Percentiles rank a stretch among this genome's conserved stretches.
These are phyloP conservation scores for Starmera stellimalicola DNA, from an alignment of 1,139 yeast species.

Conservation along the genomic window DNA sequence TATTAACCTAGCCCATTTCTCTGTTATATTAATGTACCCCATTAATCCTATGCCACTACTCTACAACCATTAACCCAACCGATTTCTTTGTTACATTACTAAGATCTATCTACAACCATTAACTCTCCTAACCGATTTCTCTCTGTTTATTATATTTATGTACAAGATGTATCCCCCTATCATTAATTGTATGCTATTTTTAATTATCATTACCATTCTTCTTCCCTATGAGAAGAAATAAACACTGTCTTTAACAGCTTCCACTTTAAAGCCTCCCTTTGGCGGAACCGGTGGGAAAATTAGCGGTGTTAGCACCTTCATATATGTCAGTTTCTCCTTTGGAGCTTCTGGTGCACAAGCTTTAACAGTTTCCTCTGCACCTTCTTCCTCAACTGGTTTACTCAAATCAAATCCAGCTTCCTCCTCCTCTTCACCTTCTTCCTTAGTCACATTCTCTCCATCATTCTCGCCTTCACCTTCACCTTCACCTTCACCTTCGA, in stretches of 20 bases:
- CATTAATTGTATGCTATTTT: not conserved
- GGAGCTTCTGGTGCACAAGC: slow-evolving; percentile 9
- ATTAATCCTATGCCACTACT: too few relatives aligned
- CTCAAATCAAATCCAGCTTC: slow-evolving; percentile 1
- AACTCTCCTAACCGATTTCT: too few relatives aligned
- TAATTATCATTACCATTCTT: not conserved
- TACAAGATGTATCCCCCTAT: not conserved
- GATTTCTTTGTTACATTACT: too few relatives aligned
- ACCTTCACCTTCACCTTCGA: slow-evolving; percentile 1
- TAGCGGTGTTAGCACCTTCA: slow-evolving; percentile 47
- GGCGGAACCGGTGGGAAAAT: slow-evolving; percentile 66
- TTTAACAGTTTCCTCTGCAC: slow-evolving; percentile 3
- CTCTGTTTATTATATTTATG: too few relatives aligned
- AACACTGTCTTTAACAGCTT: slow-evolving; percentile 56
- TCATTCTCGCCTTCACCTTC: not conserved
- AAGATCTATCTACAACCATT: too few relatives aligned
- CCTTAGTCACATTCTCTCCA: not conserved
- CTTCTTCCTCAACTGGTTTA: not conserved
- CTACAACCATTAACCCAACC: too few relatives aligned
- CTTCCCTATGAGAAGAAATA: slow-evolving; percentile 57
- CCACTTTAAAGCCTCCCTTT: slow-evolving; percentile 79
- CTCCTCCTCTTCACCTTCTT: slow-evolving; percentile 2
- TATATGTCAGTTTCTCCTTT: slow-evolving; percentile 2
- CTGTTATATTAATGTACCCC: too few relatives aligned
- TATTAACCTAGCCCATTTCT: too few relatives aligned